Percentiles rank a stretch among this genome's conserved stretches.
Conservation (phyloP, 1,139 yeast genomes). For the Lizanozyma gosingica region DNA sequence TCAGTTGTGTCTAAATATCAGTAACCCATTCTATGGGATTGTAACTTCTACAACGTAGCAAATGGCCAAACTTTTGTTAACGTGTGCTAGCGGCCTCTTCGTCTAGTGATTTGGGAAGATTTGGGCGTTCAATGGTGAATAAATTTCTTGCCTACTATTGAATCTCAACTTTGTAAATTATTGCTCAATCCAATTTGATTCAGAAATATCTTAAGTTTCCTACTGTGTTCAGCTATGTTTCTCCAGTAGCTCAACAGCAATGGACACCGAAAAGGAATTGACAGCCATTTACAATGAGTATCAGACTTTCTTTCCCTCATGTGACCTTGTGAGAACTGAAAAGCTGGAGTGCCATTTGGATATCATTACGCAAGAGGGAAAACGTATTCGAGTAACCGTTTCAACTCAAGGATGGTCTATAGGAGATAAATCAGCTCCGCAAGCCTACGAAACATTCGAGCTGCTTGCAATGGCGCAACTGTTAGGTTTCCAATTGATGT, state of each 20-base stretch:
- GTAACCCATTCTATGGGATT: neutral
- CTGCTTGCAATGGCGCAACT: slow-evolving; percentile 12
- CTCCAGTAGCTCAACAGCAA: too few relatives aligned
- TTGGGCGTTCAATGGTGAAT: too few relatives aligned
- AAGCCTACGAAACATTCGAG: slow-evolving; percentile 14
- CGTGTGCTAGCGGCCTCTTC: too few relatives aligned
- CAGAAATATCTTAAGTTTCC: too few relatives aligned
- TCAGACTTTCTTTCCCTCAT: neutral
- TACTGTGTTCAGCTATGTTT: too few relatives aligned
- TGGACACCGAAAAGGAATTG: neutral
- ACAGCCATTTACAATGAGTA: neutral
- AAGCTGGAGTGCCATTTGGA: slow-evolving; percentile 4
- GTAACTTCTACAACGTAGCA: too few relatives aligned
- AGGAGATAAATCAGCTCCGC: neutral
- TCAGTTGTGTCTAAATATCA: slow-evolving; percentile 43
- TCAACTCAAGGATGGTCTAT: slow-evolving; percentile 26
- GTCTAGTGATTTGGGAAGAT: too few relatives aligned
- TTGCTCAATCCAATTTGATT: too few relatives aligned
- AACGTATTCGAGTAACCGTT: slow-evolving; percentile 19
- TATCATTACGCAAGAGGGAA: slow-evolving; percentile 15
- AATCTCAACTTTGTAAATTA: too few relatives aligned
- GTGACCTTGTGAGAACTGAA: neutral
- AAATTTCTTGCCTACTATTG: too few relatives aligned
- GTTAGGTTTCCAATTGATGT: slow-evolving; percentile 6
- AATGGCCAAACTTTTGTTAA: too few relatives aligned